phyloP scores from a whole-genome alignment of 2,329 filamentous ascomycete genomes.

The Xylaria polymorpha region DNA sequence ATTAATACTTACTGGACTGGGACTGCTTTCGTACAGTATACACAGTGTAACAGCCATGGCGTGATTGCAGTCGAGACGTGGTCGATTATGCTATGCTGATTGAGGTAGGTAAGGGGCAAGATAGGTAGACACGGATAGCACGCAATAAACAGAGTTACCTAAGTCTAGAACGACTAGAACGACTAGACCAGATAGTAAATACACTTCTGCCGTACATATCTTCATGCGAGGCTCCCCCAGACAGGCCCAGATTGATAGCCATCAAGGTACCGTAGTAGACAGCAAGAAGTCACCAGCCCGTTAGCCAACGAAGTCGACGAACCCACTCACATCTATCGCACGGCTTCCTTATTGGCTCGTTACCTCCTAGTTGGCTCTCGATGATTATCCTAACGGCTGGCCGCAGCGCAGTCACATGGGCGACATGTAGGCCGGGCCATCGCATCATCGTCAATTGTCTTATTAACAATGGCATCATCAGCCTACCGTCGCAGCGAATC shows the following conservation, averaged over 20 bases:
- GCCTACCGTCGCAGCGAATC: neutral
- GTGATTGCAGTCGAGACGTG: neutral
- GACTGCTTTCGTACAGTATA: neutral
- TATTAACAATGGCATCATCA: constrained; percentile 18
- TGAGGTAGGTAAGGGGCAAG: neutral
- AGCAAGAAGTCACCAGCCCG: constrained; percentile 14
- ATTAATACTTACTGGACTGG: too few species aligned
- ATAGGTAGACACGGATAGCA: neutral
- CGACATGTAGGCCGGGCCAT: constrained; percentile 1
- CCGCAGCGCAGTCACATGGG: constrained; percentile 29
- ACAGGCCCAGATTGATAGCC: neutral
- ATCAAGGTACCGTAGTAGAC: neutral
- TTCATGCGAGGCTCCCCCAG: neutral
- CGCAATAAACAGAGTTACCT: neutral
- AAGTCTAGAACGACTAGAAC: too few species aligned
- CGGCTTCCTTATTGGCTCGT: constrained; percentile 23
- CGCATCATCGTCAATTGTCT: constrained; percentile 19
- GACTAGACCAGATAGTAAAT: neutral
- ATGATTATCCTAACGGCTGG: constrained; percentile 17
- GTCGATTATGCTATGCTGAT: neutral
- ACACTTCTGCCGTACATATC: neutral
- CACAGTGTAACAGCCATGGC: neutral
- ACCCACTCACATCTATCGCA: constrained; percentile 17
- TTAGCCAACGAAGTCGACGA: constrained; percentile 17
- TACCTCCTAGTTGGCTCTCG: neutral